Conservation (phyloP, 805 yeast species). For the Lachancea sp. region DNA sequence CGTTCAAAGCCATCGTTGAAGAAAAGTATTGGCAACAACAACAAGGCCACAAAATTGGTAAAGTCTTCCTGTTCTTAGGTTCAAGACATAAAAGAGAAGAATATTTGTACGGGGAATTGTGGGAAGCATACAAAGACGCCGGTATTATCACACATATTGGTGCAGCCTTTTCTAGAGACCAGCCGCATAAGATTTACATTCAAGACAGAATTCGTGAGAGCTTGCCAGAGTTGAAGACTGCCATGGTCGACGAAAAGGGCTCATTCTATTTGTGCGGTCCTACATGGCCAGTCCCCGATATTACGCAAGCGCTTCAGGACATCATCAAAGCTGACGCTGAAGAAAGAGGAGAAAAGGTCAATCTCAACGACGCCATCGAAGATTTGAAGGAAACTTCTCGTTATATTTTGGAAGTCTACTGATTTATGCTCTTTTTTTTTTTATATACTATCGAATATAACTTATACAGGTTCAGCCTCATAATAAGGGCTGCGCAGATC, state of each 20-base stretch:
- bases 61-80: conserved; percentile 79
- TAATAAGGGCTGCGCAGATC: not conserved
- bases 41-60: conserved; percentile 87
- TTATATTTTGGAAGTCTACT: conserved; percentile 90
- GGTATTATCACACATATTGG: conserved; percentile 91
- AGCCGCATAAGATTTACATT: conserved; percentile 87
- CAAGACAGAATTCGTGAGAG: conserved; percentile 87
- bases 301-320: conserved; percentile 82
- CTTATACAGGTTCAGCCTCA: not conserved
- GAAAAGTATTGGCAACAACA: conserved; percentile 90
- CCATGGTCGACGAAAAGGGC: conserved; percentile 73
- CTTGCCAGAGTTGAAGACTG: conserved; percentile 64
- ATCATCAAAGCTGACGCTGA: conserved; percentile 68
- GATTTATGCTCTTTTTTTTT: conserved; percentile 13
- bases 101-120: conserved; percentile 90
- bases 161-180: conserved; percentile 97
- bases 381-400: conserved; percentile 89
- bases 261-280: conserved; percentile 97
- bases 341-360: conserved; percentile 58
- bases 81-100: conserved; percentile 95
- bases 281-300: conserved; percentile 98
- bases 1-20: conserved; percentile 95
- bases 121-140: conserved; percentile 94
- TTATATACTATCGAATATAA: not conserved
- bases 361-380: conserved; percentile 75